Evolutionary conservation across 768 basidiomycete species (phyloP).

Genomic region (Lactarius quietus): DNA sequence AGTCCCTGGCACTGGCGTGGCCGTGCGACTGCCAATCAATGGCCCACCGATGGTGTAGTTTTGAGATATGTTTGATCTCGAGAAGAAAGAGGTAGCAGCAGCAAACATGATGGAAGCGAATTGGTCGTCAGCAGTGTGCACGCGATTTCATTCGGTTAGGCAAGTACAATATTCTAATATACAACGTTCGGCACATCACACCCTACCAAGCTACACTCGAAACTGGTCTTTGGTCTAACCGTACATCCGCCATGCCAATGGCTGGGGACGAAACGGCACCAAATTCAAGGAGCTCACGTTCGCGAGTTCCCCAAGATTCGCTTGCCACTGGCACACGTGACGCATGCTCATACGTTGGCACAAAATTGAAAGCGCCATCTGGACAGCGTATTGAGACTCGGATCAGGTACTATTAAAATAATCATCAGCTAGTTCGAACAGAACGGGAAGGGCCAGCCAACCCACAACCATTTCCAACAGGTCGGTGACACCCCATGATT

Average conservation of each 20-base stretch:
- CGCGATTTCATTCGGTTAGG: neutral
- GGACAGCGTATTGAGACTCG: slow-evolving; percentile 37
- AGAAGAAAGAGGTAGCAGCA: slow-evolving; percentile 80
- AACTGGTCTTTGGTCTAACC: slow-evolving; percentile 10
- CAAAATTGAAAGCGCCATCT: slow-evolving; percentile 29
- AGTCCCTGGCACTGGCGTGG: slow-evolving; percentile 37
- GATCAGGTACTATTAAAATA: slow-evolving; percentile 38
- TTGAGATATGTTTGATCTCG: slow-evolving; percentile 75
- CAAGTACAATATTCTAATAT: neutral
- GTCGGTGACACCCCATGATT: slow-evolving; percentile 37
- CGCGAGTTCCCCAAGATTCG: slow-evolving; percentile 39
- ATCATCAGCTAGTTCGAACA: neutral
- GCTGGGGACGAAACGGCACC: slow-evolving; percentile 42
- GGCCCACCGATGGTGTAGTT: slow-evolving; percentile 61
- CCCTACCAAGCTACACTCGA: slow-evolving; percentile 16
- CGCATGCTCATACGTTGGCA: slow-evolving; percentile 39
- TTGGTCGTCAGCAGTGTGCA: neutral
- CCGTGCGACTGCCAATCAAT: slow-evolving; percentile 32
- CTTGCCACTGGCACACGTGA: slow-evolving; percentile 38
- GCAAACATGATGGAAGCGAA: slow-evolving; percentile 55
- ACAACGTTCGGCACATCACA: neutral
- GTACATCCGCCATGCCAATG: slow-evolving; percentile 33
- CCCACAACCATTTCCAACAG: slow-evolving; percentile 34
- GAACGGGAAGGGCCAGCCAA: neutral
- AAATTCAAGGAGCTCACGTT: slow-evolving; percentile 37